These are phyloP conservation scores for Pichia nakasei DNA, from an alignment of 805 yeast species.

Conservation along the genomic window DNA sequence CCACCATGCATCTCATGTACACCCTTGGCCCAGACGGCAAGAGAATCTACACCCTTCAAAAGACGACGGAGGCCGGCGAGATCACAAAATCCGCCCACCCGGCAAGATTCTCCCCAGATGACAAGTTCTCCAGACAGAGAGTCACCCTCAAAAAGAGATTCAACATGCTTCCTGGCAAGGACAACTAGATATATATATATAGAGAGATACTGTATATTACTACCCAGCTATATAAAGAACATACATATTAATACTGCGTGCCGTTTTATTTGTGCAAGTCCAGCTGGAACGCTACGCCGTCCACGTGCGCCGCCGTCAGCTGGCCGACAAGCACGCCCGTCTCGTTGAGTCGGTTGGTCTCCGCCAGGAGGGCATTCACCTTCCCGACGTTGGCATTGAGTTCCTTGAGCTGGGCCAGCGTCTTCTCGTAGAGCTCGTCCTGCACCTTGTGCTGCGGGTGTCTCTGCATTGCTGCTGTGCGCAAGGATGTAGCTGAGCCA, in stretches of 20 bases:
- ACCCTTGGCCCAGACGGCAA: conserved; percentile 91
- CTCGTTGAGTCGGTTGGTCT: conserved; percentile 57
- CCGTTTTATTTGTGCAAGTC: conserved; percentile 5
- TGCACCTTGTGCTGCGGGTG: conserved; percentile 83
- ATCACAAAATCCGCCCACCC: conserved; percentile 99
- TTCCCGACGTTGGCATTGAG: conserved; percentile 62
- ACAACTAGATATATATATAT: no score
- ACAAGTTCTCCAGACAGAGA: conserved; percentile 98
- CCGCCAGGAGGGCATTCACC: conserved; percentile 51
- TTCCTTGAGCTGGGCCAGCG: conserved; percentile 68
- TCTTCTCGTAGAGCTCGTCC: conserved; percentile 63
- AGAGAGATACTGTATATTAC: neutral
- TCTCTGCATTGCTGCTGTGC: conserved; percentile 20
- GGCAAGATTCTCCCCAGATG: conserved; percentile 99
- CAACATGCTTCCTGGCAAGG: conserved; percentile 55
- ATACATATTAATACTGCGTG: no score
- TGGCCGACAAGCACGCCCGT: conserved; percentile 64
- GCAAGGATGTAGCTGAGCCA: no score
- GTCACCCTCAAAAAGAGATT: conserved; percentile 95
- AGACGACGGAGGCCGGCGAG: conserved; percentile 75
- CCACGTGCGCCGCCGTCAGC: conserved; percentile 24
- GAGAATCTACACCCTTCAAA: conserved; percentile 87
- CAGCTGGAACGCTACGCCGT: conserved; percentile 6
- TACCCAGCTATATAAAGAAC: no score
- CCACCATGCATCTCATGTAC: conserved; percentile 94